phyloP scores from a whole-genome alignment of 2,329 filamentous ascomycete species.

The Epichloe sibirici region DNA sequence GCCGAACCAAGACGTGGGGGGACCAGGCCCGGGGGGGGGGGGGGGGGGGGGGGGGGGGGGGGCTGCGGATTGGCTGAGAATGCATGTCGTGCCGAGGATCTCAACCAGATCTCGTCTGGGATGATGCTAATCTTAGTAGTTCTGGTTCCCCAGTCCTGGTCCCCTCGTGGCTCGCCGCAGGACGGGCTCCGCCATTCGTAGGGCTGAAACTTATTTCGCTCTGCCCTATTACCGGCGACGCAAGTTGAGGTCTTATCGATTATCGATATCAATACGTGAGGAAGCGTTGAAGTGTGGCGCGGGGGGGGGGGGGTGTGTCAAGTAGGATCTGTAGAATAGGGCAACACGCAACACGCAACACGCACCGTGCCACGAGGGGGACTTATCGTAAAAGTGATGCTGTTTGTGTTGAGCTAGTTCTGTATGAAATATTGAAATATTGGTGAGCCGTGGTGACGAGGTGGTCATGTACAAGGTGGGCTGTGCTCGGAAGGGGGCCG shows the following conservation, averaged over 20 bases:
- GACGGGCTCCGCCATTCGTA: background rate
- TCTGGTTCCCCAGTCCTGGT: background rate
- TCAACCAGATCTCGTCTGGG: background rate
- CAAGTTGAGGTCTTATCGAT: background rate
- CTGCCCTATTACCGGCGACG: background rate
- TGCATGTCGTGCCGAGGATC: background rate
- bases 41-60: background rate
- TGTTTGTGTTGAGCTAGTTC: no score
- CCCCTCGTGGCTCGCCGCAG: background rate
- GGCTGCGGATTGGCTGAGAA: background rate
- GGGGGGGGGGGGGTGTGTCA: background rate
- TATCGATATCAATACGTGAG: no score
- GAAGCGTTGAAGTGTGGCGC: no score
- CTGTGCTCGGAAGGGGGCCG: background rate
- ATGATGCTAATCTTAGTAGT: background rate
- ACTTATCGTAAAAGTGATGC: background rate
- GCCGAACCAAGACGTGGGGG: background rate
- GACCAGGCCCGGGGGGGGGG: background rate
- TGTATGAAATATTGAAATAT: no score
- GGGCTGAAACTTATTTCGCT: background rate
- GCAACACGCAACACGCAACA: no score
- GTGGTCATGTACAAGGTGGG: no score
- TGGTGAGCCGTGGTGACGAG: no score
- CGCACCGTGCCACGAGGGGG: background rate
- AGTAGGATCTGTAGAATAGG: constrained; percentile 3